Base-by-base conservation (phyloP, 1,284 basidiomycete species). In the Sporisorium sorghi region DNA sequence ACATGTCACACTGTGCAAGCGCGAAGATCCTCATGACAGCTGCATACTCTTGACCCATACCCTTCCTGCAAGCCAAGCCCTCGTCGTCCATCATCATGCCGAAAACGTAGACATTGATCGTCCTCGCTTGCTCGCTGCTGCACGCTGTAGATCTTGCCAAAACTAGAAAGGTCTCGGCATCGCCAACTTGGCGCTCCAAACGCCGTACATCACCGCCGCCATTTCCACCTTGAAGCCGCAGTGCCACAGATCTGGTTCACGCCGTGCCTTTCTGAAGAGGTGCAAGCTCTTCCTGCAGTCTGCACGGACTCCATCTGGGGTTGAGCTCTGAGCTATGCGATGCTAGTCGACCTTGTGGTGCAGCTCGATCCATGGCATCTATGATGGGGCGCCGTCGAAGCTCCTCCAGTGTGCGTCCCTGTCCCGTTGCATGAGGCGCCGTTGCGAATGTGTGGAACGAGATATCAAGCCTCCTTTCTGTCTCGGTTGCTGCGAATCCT, bases 1-100 rank as follows among this genome's bases (percentile, higher is more conserved):
- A 68, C 65, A 68, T 61, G 65, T 68, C 65, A 48, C 66, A 42
- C 52, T 40, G 28, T 58, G 55, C 55, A 26, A 28, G 43, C 23
- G 15, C 30, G 11, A 33, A 8, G 40, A 12, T 43, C 21, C 17
- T 53, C 28, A 21, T 32, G 28, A 23, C 19, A 21, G 30, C 9
- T 21, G 24, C 51, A 8, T 37, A 12, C n/a, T 19, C 19, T 42
- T 2, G 17, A 50, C 28, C 21, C 11, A 12, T 37, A 14, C 17
- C 15, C 43, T 2, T 24, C 23, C 23, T 44, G 21, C 15, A 46
- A 30, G 44, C 44, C 44, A 46, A 46, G 44, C 26, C 8, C 24
- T 46, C 15, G 17, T 39, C 10, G 12, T 2, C 21, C 23, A 23
- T 19, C 42, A 23, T 19, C 26, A 47, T 9, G 11, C 26, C 57